These are phyloP conservation scores for Neurospora sp. DNA, from an alignment of 495 filamentous ascomycete species.

Conservation along the genomic window DNA sequence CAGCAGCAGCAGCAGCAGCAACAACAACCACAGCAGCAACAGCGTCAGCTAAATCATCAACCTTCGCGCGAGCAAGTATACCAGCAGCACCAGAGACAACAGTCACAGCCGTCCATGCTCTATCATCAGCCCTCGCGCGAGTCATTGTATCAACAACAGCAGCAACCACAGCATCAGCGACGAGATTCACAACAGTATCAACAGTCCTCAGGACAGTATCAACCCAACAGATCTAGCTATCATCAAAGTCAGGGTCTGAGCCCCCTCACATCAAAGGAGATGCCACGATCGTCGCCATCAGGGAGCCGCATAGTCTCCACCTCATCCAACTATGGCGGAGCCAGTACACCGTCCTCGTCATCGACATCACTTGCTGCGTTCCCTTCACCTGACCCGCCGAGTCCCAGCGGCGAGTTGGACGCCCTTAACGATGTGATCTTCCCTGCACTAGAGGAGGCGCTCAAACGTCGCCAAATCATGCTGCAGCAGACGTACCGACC, in stretches of 20 bases:
- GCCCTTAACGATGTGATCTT: constrained; percentile 77
- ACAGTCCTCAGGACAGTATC: background rate
- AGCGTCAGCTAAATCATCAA: constrained; percentile 10
- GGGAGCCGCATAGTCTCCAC: constrained; percentile 1
- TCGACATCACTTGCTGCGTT: constrained; percentile 25
- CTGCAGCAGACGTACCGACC: constrained; percentile 45
- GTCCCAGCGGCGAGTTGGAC: constrained; percentile 39
- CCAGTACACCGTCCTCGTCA: background rate
- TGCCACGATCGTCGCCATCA: constrained; percentile 9
- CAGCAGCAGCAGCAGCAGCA: constrained; percentile 4
- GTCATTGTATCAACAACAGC: constrained; percentile 4
- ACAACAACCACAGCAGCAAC: constrained; percentile 19
- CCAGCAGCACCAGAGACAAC: constrained; percentile 1
- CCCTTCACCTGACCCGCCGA: constrained; percentile 34
- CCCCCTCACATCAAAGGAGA: constrained; percentile 15
- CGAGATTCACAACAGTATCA: background rate
- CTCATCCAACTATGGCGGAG: constrained; percentile 1
- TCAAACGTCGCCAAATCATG: constrained; percentile 64
- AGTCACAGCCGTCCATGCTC: constrained; percentile 2
- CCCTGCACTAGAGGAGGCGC: constrained; percentile 80
- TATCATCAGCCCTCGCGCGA: constrained; percentile 1
- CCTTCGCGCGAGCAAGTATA: constrained; percentile 1
- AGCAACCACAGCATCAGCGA: background rate
- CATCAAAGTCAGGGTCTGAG: constrained; percentile 3
- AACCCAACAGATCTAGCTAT: constrained; percentile 3